Evolutionary conservation across 2,329 filamentous ascomycete species (phyloP).

Genomic region (Sclerotinia nivalis): DNA sequence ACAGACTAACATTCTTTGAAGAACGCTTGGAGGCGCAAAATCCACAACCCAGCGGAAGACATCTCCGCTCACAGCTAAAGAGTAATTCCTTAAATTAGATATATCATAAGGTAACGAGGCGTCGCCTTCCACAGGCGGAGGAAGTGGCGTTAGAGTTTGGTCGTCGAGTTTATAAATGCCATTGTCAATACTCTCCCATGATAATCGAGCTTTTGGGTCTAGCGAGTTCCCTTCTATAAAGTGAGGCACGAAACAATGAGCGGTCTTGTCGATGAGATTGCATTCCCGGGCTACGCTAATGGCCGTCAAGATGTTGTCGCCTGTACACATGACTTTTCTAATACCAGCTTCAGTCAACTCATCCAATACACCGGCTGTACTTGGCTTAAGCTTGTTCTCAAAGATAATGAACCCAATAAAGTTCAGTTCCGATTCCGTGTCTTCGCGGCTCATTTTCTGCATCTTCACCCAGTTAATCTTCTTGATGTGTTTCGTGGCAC

Average conservation of each 20-base stretch:
- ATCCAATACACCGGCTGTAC: constrained; percentile 75
- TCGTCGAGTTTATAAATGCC: constrained; percentile 74
- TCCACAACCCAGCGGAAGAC: constrained; percentile 97
- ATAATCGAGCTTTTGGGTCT: constrained; percentile 70
- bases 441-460: constrained; percentile 85
- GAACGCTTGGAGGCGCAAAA: constrained; percentile 76
- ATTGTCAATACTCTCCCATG: constrained; percentile 96
- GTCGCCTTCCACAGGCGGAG: constrained; percentile 70
- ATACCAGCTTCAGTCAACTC: constrained; percentile 84
- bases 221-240: constrained; percentile 78
- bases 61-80: constrained; percentile 85
- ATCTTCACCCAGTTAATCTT: constrained; percentile 92
- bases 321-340: constrained; percentile 91
- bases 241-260: constrained; percentile 90
- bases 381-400: constrained; percentile 95
- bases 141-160: constrained; percentile 73
- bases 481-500: constrained; percentile 82
- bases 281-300: constrained; percentile 95
- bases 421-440: constrained; percentile 80
- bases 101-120: constrained; percentile 84
- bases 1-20: constrained; percentile 81
- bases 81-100: constrained; percentile 79
- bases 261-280: constrained; percentile 73
- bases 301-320: constrained; percentile 95
- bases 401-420: constrained; percentile 98